These are phyloP conservation scores for Panellus pusillus DNA, from an alignment of 768 basidiomycete genomes.

Conservation along the genomic window DNA sequence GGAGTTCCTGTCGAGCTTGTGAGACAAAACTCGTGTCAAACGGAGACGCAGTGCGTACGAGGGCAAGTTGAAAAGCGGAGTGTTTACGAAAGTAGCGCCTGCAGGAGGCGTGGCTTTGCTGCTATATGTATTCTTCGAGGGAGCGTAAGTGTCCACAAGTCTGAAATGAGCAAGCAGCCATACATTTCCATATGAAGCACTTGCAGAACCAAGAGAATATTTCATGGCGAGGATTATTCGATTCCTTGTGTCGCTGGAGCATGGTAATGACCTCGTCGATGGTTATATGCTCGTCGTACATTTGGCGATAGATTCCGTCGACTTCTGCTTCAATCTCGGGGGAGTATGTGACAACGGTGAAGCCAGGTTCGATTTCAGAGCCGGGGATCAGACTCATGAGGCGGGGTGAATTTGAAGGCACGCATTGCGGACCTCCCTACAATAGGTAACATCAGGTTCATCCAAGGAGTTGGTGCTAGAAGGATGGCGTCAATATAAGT, in stretches of 20 bases:
- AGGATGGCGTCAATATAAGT: conserved; percentile 8
- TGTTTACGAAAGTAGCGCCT: no score
- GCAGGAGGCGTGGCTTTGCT: no score
- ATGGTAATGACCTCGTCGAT: conserved; percentile 93
- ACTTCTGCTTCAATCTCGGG: conserved; percentile 91
- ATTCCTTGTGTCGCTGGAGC: conserved; percentile 83
- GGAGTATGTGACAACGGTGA: conserved; percentile 84
- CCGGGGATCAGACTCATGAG: conserved; percentile 91
- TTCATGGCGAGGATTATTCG: conserved; percentile 81
- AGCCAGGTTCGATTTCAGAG: conserved; percentile 86
- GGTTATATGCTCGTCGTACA: conserved; percentile 94
- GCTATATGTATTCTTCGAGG: no score
- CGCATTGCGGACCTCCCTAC: conserved; percentile 87
- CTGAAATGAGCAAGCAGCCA: no score
- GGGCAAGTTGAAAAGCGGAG: no score
- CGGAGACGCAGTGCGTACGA: no score
- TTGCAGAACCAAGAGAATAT: conserved; percentile 99
- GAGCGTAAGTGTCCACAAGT: no score
- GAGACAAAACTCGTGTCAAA: no score
- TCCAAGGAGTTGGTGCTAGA: conserved; percentile 70
- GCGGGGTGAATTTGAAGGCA: conserved; percentile 92
- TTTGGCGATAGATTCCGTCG: conserved; percentile 93
- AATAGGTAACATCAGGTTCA: conserved; percentile 78
- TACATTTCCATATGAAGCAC: no score
- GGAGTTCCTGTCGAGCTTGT: no score